Evolutionary conservation across 257 asterid genomes (phyloP), one percentile per base, ranked within the genome.

Genomic region (Solanum lycopersicoides): DNA sequence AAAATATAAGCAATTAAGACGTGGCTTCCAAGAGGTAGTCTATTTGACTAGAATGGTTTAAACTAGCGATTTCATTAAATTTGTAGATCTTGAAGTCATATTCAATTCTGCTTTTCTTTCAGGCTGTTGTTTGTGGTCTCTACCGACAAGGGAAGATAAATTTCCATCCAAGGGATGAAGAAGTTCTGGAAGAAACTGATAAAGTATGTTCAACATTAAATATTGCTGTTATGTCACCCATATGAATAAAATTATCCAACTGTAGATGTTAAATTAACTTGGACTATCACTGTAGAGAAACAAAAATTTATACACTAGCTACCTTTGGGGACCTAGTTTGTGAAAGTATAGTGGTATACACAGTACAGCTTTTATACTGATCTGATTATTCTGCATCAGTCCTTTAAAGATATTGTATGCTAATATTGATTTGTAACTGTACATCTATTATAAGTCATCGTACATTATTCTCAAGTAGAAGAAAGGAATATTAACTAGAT

Each of bases 81-180:
- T 82, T 50, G 44, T 82, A 18, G 69, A 60, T 82, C 30, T 82
- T 50, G 45, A 50, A 82, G 42, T 82, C 44, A 50, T 80, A 37
- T 82, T 50, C 28, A 3, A 50, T 50, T 47, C 30, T 82, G 20
- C 45, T 82, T 11, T 63, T 86, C 47, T 20, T 88, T 42, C 92
- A 97, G 99, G 98, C 93, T 39, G 95, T 95, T 90, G 98, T 95
- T 89, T 95, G 98, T 91, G 98, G 99, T 65, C 95, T 95, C 88
- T 93, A 92, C 89, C 93, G 94, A 86, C 92, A 87, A 76, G 98
- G 96, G 87, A 93, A 87, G 92, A 93, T 95, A 87, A 66, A 89
- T 91, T 97, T 97, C 89, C 99, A 95, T 93, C 99, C 99, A 83
- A 92, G 86, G 25, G 99, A 97, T 90, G 97, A 92, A 82, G 99